A percentile compares a stretch with the other conserved stretches of the same genome.
Evolutionary conservation across 352 stramenopile genomes (phyloP).

Genomic region (Phytophthora palmivora): DNA sequence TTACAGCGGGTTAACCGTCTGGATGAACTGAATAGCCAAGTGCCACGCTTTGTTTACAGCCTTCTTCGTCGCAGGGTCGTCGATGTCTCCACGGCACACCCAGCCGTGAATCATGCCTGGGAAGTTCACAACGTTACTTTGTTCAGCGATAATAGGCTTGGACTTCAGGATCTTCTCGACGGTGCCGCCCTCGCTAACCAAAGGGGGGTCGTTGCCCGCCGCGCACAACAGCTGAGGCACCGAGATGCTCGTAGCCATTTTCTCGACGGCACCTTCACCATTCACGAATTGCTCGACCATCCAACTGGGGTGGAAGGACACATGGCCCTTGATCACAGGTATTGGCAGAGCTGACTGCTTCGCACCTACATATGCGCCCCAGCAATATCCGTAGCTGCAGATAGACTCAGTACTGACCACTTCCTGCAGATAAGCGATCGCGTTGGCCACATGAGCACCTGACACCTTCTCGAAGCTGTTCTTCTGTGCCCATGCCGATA

Average conservation of each 20-base stretch:
- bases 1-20: conserved; percentile 37
- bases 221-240: conserved; percentile 43
- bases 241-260: conserved; percentile 35
- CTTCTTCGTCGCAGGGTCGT: conserved; percentile 38
- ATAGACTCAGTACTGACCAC: conserved; percentile 30
- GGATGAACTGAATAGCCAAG: conserved; percentile 52
- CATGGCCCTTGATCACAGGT: conserved; percentile 37
- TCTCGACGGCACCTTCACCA: conserved; percentile 35
- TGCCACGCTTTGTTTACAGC: conserved; percentile 60
- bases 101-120: conserved; percentile 57
- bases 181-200: conserved; percentile 30
- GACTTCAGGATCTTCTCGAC: conserved; percentile 41
- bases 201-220: conserved; percentile 44
- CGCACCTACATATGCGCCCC: conserved; percentile 39
- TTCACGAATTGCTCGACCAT: conserved; percentile 33
- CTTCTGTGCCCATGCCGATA: conserved; percentile 19
- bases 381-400: conserved; percentile 52
- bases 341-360: background rate
- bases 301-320: conserved; percentile 52
- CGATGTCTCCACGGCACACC: conserved; percentile 60
- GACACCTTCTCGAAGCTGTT: conserved; percentile 24
- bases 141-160: conserved; percentile 17
- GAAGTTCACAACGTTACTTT: conserved; percentile 47
- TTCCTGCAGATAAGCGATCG: conserved; percentile 37
- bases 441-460: conserved; percentile 19